Evolutionary conservation across 2,329 filamentous ascomycete genomes (phyloP), one percentile per base, ranked within the genome.

Genomic region (Sporothrix inflata): DNA sequence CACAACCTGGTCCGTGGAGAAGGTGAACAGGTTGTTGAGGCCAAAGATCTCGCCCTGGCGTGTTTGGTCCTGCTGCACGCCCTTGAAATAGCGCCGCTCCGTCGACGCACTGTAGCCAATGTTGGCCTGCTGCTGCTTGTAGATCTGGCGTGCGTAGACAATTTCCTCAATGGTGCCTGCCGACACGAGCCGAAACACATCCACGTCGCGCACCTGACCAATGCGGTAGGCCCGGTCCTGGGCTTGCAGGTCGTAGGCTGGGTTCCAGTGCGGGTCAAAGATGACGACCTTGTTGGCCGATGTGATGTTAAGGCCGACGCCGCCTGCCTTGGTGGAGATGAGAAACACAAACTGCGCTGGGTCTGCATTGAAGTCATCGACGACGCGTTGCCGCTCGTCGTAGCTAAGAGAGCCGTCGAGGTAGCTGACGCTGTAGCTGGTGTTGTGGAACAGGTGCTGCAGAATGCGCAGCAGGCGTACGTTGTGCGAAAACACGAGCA

Each of bases 91-190:
- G 1, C 96, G 90, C 3, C 96, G 90, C 81, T 99, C 96, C 5
- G 91, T 92, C 0, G 93, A 97, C 0, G 96, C 96, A 45, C 91
- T 97, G 81, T 99, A 98, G 0, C 93, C 96, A 73, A 99, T 98
- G 78, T 98, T 98, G 34, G 96, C 95, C 82, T 98, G 96, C 78
- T 99, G 96, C 79, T 99, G 96, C 81, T 99, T 99, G 86, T 99
- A 99, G 51, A 99, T 96, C 78, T 99, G 96, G 7, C 96, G 88
- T 0, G 95, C 96, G 77, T 99, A 99, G 8, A 98, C 94, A 70
- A 98, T 96, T 80, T 99, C 96, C 79, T 99, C 96, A 19, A 99
- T 94, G 0, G 96, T 98, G 0, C 96, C 96, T 1, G 93, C 90
- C 1, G 92, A 95, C 21, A 99, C 90, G 1, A 99, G 88, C 4